Base-by-base conservation (phyloP, 73 alveolate genomes). In the Urostyla sp. region DNA sequence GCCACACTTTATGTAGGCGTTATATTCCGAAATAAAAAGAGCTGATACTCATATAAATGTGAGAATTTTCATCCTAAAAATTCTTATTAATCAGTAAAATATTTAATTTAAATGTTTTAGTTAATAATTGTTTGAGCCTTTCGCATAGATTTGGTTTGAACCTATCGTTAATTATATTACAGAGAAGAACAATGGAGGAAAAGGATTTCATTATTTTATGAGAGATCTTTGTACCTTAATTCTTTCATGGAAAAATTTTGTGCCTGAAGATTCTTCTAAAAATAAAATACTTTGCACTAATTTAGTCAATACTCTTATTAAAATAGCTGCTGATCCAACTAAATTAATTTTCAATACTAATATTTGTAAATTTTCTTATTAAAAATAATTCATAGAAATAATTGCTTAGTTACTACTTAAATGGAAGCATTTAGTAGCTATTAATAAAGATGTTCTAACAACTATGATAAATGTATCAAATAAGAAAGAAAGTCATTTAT, bases 141-240 rank as follows among this genome's bases (percentile, higher is more conserved):
- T 89, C 79, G 98, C 98, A 48, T 75, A 81, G 24, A 75, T 87
- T 52, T 97, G 98, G 95, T 75, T 97, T 31, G 98, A 88, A 38
- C 95, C 95, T 34, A 84, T 97, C 21, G 80, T 89, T 7, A 87
- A 94, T 40, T 95, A 92, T 87, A 88, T 92, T 7, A 84, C 84
- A 18, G 96, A 89, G 31, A 93, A 91, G 72, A 84, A 90, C 53
- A 95, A 91, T 67, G 98, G 99, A 28, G 99, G 99, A 16, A 90
- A 91, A 80, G 99, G 99, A 45, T 94, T 97, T 87, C 98, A 97
- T 82, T 97, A 97, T 87, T 97, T 97, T 85, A 83, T 94, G 60
- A 90, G 99, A 82, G 99, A 97, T 89, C 91, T 94, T 1, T 94
- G 97, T 40, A 92, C 98, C 8, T 36, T 92, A 7, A 67, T 95